Conservation (phyloP, 257 asterid species). For the Lycium ferocissimum region DNA sequence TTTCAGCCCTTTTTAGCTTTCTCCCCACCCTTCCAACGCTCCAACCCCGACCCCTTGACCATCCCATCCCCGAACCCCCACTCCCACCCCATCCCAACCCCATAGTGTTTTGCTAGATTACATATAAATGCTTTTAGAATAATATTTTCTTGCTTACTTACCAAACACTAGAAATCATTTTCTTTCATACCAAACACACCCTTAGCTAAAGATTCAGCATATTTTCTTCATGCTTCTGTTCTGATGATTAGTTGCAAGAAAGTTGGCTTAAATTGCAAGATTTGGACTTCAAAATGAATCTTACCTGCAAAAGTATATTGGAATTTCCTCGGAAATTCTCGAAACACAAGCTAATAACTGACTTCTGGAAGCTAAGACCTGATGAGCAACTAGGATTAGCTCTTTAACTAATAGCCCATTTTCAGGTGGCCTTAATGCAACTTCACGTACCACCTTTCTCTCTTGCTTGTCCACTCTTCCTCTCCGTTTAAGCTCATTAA, state of each 20-base stretch:
- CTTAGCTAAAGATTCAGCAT: too few species aligned
- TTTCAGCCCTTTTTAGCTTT: conserved; percentile 56
- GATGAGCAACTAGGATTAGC: conserved; percentile 74
- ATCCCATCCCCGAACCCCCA: too few species aligned
- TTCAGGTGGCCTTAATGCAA: conserved; percentile 59
- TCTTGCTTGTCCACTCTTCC: conserved; percentile 58
- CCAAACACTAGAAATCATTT: too few species aligned
- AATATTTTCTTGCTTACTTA: too few species aligned
- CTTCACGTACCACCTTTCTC: conserved; percentile 51
- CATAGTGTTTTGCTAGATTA: too few species aligned
- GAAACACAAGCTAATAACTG: conserved; percentile 55
- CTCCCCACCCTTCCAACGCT: neutral
- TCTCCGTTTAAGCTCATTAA: conserved; percentile 62
- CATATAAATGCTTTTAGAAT: too few species aligned
- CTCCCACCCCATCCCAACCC: too few species aligned
- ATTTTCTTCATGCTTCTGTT: too few species aligned
- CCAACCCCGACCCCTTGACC: too few species aligned
- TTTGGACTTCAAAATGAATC: neutral
- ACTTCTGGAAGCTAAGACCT: conserved; percentile 58
- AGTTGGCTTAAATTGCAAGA: neutral
- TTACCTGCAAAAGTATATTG: conserved; percentile 66
- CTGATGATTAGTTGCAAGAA: neutral
- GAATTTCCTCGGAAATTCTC: conserved; percentile 45
- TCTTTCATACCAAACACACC: too few species aligned
- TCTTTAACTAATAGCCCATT: conserved; percentile 67